These are phyloP conservation scores for Exutisphaerella laricina DNA, from an alignment of 2,329 filamentous ascomycete genomes.

Conservation along the genomic window DNA sequence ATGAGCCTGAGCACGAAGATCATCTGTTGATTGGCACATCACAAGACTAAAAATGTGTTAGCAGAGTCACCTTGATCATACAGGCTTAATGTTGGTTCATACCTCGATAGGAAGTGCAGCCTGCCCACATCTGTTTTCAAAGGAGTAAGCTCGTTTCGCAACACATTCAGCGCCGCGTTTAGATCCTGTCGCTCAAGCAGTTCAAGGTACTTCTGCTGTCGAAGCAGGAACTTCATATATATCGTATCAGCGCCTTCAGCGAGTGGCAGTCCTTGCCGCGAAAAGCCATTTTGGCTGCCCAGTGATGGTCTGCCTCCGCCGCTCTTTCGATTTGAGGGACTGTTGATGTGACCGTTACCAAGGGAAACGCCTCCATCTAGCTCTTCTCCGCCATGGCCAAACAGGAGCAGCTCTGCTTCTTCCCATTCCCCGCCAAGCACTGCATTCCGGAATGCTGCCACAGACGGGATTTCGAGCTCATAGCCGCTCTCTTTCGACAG, in stretches of 20 bases:
- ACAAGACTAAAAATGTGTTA: constrained; percentile 56
- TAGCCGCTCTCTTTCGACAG: constrained; percentile 79
- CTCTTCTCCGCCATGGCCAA: constrained; percentile 44
- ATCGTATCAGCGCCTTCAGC: constrained; percentile 68
- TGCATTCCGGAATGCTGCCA: constrained; percentile 77
- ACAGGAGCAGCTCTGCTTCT: constrained; percentile 76
- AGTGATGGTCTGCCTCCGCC: constrained; percentile 16
- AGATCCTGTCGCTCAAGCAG: constrained; percentile 73
- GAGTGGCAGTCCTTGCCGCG: constrained; percentile 58
- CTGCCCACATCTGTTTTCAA: constrained; percentile 71
- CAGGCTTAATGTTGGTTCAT: constrained; percentile 21
- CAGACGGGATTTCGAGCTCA: constrained; percentile 77
- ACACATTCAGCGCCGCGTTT: constrained; percentile 68
- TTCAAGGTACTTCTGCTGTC: constrained; percentile 94
- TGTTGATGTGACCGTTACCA: constrained; percentile 24
- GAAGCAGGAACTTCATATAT: constrained; percentile 79
- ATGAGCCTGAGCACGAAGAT: constrained; percentile 67
- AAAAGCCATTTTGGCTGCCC: constrained; percentile 26
- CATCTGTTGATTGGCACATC: constrained; percentile 76
- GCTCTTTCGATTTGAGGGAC: constrained; percentile 20
- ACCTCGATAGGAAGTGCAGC: constrained; percentile 76
- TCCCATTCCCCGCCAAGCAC: constrained; percentile 76
- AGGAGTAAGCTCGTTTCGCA: constrained; percentile 82
- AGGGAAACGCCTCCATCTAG: constrained; percentile 40
- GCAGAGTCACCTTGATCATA: constrained; percentile 2